These are phyloP conservation scores for Ustilago lituana DNA, from an alignment of 1,284 basidiomycete genomes.

Conservation along the genomic window DNA sequence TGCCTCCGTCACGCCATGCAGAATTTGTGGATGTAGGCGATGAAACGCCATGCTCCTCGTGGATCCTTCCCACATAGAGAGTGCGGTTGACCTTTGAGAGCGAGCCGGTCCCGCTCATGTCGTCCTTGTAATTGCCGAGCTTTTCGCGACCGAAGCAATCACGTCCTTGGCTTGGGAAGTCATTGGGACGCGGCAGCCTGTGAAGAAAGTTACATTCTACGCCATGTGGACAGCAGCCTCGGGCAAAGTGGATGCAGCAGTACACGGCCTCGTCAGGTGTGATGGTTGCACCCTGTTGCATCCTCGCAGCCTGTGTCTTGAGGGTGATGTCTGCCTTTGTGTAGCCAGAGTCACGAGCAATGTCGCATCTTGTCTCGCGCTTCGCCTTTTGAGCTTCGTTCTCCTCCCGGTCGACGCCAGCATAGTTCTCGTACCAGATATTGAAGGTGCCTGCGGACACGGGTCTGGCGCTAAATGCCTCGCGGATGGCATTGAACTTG, in stretches of 20 bases:
- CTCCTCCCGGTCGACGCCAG: conserved; percentile 71
- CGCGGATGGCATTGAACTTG: conserved; percentile 60
- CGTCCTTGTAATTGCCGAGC: conserved; percentile 95
- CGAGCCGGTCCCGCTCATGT: conserved; percentile 98
- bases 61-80: conserved; percentile 89
- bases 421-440: conserved; percentile 99
- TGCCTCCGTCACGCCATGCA: conserved; percentile 55
- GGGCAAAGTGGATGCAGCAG: conserved; percentile 92
- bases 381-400: conserved; percentile 77
- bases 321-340: conserved; percentile 70
- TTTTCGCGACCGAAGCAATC: conserved; percentile 98
- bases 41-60: conserved; percentile 57
- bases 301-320: conserved; percentile 25
- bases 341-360: conserved; percentile 87
- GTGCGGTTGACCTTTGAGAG: conserved; percentile 94
- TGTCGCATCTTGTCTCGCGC: conserved; percentile 86
- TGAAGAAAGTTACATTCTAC: conserved; percentile 97
- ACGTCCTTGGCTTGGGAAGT: conserved; percentile 87
- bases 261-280: conserved; percentile 78
- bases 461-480: conserved; percentile 49
- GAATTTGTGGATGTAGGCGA: conserved; percentile 37
- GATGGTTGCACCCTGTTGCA: conserved; percentile 19
- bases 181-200: conserved; percentile 73
- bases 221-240: conserved; percentile 94
- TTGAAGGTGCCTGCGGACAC: conserved; percentile 70